Conservation (phyloP, 2,329 filamentous ascomycete genomes). For the Fusarium illudens region DNA sequence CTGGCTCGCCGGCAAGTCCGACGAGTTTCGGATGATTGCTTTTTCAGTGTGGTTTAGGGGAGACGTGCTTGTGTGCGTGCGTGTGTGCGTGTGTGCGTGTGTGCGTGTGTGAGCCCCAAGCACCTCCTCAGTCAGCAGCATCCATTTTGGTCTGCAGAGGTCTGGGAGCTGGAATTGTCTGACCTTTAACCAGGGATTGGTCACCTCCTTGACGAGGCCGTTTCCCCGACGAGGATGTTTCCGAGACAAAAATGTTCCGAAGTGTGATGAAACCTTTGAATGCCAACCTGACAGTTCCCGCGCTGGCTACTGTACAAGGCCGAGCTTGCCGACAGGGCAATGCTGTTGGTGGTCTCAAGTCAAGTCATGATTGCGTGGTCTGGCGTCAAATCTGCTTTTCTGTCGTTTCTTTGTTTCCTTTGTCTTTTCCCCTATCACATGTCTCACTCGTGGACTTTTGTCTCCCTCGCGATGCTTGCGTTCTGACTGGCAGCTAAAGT, state of each 20-base stretch:
- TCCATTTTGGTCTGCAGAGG: not conserved
- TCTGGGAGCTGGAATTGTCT: constrained; percentile 23
- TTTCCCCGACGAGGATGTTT: constrained; percentile 13
- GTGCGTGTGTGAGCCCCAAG: not conserved
- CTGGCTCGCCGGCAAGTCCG: constrained; percentile 15
- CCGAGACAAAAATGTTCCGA: constrained; percentile 21
- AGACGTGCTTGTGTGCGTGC: not conserved
- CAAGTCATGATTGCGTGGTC: constrained; percentile 4
- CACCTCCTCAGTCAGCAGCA: not conserved
- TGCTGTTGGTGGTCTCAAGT: not conserved
- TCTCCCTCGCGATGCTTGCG: not conserved
- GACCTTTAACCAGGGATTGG: constrained; percentile 4
- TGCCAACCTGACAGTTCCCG: not conserved
- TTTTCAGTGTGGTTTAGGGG: not conserved
- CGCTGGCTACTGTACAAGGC: not conserved
- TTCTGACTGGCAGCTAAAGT: not conserved
- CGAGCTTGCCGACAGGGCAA: constrained; percentile 5
- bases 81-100: not conserved
- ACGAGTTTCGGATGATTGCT: constrained; percentile 29
- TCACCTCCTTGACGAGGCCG: constrained; percentile 6
- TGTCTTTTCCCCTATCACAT: constrained; percentile 1
- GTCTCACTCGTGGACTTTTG: constrained; percentile 15
- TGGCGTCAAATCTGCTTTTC: not conserved
- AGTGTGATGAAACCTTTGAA: not conserved
- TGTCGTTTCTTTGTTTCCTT: constrained; percentile 13